phyloP scores from a whole-genome alignment of 2,329 filamentous ascomycete species.

The Colletotrichum falcatum region DNA sequence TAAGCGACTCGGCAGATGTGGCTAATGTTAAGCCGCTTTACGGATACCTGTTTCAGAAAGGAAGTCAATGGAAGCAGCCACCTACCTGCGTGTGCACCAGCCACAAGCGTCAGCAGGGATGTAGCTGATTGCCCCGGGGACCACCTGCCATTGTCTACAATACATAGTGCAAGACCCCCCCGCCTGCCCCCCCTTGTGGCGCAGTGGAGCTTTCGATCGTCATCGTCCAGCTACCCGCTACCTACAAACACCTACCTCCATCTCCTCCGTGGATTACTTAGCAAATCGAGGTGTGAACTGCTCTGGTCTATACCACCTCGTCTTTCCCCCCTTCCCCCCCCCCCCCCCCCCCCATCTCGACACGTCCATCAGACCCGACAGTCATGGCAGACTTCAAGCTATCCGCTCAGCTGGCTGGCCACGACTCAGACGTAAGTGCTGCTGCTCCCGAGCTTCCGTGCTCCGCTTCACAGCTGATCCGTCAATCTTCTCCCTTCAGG shows the following conservation, averaged over 20 bases:
- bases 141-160: background rate
- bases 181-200: constrained; percentile 31
- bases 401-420: constrained; percentile 87
- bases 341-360: background rate
- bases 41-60: background rate
- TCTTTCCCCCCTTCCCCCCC: background rate
- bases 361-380: background rate
- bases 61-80: constrained; percentile 34
- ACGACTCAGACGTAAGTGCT: constrained; percentile 87
- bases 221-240: constrained; percentile 27
- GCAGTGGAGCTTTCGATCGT: constrained; percentile 39
- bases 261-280: background rate
- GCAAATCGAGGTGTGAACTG: constrained; percentile 24
- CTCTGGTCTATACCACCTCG: constrained; percentile 9
- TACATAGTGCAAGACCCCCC: background rate
- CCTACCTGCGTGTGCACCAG: too few species aligned
- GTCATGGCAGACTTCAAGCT: constrained; percentile 89
- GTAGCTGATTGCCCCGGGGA: constrained; percentile 36
- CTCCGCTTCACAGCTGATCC: constrained; percentile 21
- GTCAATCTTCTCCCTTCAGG: constrained; percentile 63
- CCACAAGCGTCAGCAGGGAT: constrained; percentile 20
- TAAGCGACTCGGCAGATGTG: constrained; percentile 16
- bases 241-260: background rate
- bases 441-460: background rate
- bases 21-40: too few species aligned